Evolutionary conservation across 139 green algal species (phyloP).

Genomic region (Desmodesmus armatus): DNA sequence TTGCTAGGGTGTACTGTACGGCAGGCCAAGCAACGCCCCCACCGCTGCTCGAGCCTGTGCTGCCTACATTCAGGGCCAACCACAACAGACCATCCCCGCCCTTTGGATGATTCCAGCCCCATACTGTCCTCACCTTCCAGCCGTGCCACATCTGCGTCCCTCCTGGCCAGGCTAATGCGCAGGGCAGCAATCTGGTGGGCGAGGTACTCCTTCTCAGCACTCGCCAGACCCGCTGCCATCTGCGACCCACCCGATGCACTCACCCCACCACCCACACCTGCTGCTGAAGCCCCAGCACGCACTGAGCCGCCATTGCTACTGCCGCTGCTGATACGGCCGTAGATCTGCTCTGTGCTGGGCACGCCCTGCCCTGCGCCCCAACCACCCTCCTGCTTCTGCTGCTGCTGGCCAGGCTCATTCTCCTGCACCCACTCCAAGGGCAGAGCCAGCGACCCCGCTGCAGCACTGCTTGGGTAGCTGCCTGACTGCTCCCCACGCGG

Average conservation of each 20-base stretch:
- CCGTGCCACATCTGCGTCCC: conserved; percentile 47
- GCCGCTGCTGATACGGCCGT: not conserved
- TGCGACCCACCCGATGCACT: too few species aligned
- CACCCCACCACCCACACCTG: not conserved
- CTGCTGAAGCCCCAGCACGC: not conserved
- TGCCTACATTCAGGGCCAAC: too few species aligned
- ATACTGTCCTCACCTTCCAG: conserved; percentile 48
- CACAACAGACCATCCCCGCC: too few species aligned
- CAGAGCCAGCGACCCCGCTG: not conserved
- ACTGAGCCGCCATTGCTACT: not conserved
- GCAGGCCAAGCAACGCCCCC: too few species aligned
- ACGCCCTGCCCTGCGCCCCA: not conserved
- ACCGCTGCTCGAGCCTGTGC: too few species aligned
- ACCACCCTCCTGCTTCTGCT: not conserved
- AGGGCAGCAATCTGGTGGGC: conserved; percentile 48
- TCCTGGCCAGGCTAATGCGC: conserved; percentile 41
- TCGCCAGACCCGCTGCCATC: conserved; percentile 1
- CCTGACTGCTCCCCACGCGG: too few species aligned
- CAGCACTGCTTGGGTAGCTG: not conserved
- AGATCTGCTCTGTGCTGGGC: too few species aligned
- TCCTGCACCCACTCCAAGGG: not conserved
- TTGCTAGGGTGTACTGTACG: too few species aligned
- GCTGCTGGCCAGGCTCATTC: not conserved
- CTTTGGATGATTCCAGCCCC: too few species aligned
- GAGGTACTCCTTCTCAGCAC: conserved; percentile 45